Evolutionary conservation across 306 rosid species (phyloP).

Genomic region (Malus sylvestris): DNA sequence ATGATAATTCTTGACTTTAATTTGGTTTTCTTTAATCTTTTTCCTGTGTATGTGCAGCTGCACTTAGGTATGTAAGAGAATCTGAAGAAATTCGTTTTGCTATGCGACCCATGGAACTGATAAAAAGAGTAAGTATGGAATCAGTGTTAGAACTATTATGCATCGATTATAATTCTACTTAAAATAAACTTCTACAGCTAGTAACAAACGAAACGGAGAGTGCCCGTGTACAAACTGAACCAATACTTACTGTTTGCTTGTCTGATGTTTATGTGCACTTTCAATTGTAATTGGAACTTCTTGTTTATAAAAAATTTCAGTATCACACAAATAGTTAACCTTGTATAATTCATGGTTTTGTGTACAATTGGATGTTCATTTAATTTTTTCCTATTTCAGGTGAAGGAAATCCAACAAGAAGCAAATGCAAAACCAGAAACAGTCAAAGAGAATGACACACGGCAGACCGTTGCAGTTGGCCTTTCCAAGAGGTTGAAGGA

Average conservation of each 20-base stretch:
- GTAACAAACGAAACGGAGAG: background rate
- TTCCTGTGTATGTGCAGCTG: slow-evolving; percentile 33
- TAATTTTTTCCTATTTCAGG: slow-evolving; percentile 38
- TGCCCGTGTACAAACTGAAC: background rate
- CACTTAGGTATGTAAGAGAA: slow-evolving; percentile 53
- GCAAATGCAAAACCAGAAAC: slow-evolving; percentile 50
- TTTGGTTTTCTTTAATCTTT: background rate
- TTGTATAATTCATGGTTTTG: background rate
- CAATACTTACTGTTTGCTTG: background rate
- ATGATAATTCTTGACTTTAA: background rate
- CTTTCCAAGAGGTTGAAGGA: slow-evolving; percentile 90
- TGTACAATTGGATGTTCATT: background rate
- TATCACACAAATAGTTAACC: background rate
- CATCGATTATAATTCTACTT: background rate
- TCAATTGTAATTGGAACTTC: background rate
- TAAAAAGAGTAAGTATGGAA: slow-evolving; percentile 71
- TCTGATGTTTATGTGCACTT: background rate
- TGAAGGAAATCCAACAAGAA: slow-evolving; percentile 84
- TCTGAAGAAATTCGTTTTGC: slow-evolving; percentile 85
- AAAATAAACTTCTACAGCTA: background rate
- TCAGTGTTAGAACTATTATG: background rate
- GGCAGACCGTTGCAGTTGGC: slow-evolving; percentile 82
- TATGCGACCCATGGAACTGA: slow-evolving; percentile 84
- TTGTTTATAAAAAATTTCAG: too few species aligned
- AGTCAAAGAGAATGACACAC: slow-evolving; percentile 52